Percentiles rank a stretch among this genome's conserved stretches.
Evolutionary conservation across 2,329 filamentous ascomycete species (phyloP).

Genomic region (Corniculantispora saksenae): DNA sequence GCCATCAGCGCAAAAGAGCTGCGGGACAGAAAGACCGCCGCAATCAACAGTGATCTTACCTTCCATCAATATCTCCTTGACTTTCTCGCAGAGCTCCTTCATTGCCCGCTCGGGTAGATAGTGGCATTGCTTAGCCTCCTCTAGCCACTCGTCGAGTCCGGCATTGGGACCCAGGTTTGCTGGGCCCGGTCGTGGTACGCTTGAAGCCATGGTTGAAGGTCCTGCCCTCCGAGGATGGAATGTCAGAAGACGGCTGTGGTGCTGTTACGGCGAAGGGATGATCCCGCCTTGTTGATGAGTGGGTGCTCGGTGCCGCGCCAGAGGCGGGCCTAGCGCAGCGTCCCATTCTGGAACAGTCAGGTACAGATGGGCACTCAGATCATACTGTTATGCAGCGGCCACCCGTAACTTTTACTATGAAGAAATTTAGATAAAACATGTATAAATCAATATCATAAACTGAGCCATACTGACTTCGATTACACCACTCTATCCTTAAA

Average conservation of each 20-base stretch:
- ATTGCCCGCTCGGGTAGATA: slow-evolving; percentile 95
- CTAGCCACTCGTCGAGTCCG: slow-evolving; percentile 92
- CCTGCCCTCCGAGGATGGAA: slow-evolving; percentile 27
- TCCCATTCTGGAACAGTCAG: slow-evolving; percentile 4
- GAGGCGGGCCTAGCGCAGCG: slow-evolving; percentile 12
- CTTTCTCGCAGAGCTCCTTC: slow-evolving; percentile 98
- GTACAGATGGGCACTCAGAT: neutral
- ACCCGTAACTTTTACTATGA: neutral
- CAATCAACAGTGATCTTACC: slow-evolving; percentile 51
- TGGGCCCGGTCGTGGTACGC: slow-evolving; percentile 84
- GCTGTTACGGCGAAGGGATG: slow-evolving; percentile 15
- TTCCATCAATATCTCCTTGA: slow-evolving; percentile 99
- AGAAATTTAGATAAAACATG: neutral
- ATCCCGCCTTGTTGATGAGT: slow-evolving; percentile 14
- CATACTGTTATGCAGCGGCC: neutral
- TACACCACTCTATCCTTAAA: neutral
- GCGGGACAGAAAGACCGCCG: neutral
- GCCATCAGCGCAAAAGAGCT: neutral
- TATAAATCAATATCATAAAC: neutral
- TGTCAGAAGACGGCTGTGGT: slow-evolving; percentile 15
- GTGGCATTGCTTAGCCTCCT: slow-evolving; percentile 94
- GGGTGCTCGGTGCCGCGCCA: slow-evolving; percentile 11
- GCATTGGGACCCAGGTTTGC: slow-evolving; percentile 81
- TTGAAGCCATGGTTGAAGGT: slow-evolving; percentile 40
- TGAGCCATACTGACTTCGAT: neutral